Percentiles rank a stretch among this genome's conserved stretches.
These are phyloP conservation scores for Heterobasidion annosum DNA, from an alignment of 1,284 basidiomycete species.

Conservation along the genomic window DNA sequence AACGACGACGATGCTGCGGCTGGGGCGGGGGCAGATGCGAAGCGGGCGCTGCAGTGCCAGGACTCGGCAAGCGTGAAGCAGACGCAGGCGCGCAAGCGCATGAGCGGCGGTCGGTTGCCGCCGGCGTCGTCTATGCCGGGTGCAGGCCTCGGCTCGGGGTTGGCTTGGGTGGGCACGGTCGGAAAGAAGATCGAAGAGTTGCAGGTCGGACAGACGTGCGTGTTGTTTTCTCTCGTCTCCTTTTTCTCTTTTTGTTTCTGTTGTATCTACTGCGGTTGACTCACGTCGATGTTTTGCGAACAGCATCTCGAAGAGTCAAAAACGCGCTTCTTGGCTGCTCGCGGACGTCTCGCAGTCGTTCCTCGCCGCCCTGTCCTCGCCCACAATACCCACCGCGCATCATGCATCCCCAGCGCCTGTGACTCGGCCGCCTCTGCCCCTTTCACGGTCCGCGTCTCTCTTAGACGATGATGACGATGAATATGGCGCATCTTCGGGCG, in stretches of 20 bases:
- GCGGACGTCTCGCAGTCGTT: conserved; percentile 56
- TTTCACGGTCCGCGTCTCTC: conserved; percentile 19
- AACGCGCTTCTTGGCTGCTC: conserved; percentile 56
- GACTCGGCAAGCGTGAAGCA: conserved; percentile 3
- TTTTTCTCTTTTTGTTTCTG: background rate
- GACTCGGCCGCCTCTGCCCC: conserved; percentile 4
- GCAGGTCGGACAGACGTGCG: conserved; percentile 45
- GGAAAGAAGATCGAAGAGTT: conserved; percentile 56
- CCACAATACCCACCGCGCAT: conserved; percentile 3
- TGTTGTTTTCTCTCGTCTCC: conserved; percentile 6
- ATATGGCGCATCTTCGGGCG: background rate
- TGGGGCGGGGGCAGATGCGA: background rate
- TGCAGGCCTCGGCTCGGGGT: conserved; percentile 11
- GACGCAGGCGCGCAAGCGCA: conserved; percentile 8
- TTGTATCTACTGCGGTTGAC: background rate
- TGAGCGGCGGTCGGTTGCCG: conserved; percentile 12
- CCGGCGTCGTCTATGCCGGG: conserved; percentile 23
- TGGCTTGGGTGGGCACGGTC: conserved; percentile 20
- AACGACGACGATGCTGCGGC: conserved; percentile 7
- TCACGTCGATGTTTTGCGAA: background rate
- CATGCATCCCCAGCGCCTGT: conserved; percentile 7
- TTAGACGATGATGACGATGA: conserved; percentile 30
- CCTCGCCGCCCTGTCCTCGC: conserved; percentile 37
- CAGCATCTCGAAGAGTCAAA: conserved; percentile 53
- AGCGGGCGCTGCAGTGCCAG: conserved; percentile 1